These are phyloP conservation scores for Elongisporangium undulatum DNA, from an alignment of 352 stramenopile species.

Conservation along the genomic window DNA sequence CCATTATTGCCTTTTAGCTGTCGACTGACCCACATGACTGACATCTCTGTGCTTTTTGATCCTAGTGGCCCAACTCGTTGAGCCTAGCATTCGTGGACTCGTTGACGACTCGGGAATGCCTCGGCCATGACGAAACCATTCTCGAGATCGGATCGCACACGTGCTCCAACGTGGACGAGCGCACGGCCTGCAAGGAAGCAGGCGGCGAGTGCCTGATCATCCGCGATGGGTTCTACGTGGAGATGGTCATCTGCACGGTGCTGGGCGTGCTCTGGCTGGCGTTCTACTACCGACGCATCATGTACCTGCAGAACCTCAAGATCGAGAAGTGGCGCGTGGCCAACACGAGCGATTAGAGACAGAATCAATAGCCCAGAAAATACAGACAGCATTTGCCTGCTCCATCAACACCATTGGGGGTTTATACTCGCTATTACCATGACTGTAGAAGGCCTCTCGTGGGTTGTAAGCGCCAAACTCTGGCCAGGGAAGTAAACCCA, in stretches of 20 bases:
- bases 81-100: conserved; percentile 80
- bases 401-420: background rate
- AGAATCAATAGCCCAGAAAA: conserved; percentile 15
- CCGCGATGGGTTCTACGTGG: conserved; percentile 77
- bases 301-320: conserved; percentile 76
- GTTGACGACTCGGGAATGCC: conserved; percentile 74
- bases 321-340: conserved; percentile 79
- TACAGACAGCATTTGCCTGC: background rate
- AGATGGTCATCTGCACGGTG: conserved; percentile 65
- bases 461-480: no score
- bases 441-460: no score
- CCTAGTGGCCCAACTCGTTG: conserved; percentile 81
- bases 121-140: conserved; percentile 63
- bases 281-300: conserved; percentile 64
- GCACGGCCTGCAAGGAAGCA: conserved; percentile 43
- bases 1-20: background rate
- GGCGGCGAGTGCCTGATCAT: conserved; percentile 75
- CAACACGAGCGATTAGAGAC: conserved; percentile 20
- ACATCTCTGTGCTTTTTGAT: conserved; percentile 1
- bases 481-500: no score
- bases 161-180: conserved; percentile 71
- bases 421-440: no score
- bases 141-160: conserved; percentile 71
- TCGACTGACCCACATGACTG: no score
- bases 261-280: conserved; percentile 66